Conservation (phyloP, 352 stramenopile species). For the Globisporangium irregulare region DNA sequence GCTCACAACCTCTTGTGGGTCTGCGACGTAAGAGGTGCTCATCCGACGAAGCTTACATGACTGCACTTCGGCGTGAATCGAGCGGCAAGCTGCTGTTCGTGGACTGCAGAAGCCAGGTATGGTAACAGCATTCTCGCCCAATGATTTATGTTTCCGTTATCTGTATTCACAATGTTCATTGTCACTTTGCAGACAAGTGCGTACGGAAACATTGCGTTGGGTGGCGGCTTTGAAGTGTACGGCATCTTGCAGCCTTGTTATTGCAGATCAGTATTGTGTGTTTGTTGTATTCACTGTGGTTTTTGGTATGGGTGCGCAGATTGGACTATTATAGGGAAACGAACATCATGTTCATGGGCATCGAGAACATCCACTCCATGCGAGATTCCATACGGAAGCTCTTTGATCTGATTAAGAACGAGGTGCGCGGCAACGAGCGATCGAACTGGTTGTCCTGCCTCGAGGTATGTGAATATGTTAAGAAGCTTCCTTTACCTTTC, state of each 20-base stretch:
- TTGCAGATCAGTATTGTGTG: background rate
- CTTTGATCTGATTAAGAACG: constrained; percentile 84
- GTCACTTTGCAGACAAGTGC: constrained; percentile 59
- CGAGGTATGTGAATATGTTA: constrained; percentile 36
- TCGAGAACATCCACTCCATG: constrained; percentile 94
- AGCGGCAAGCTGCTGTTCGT: constrained; percentile 69
- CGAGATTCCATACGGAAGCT: constrained; percentile 79
- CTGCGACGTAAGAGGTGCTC: constrained; percentile 90
- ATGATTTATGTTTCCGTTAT: background rate
- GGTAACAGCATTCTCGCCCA: background rate
- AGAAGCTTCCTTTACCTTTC: background rate
- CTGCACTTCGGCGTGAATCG: constrained; percentile 51
- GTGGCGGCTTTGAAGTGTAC: constrained; percentile 85
- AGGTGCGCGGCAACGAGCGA: constrained; percentile 73
- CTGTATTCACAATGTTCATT: background rate
- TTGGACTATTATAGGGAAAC: constrained; percentile 82
- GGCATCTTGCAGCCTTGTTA: constrained; percentile 11
- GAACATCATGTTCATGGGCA: constrained; percentile 83
- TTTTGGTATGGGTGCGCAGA: constrained; percentile 20
- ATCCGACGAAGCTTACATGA: constrained; percentile 88
- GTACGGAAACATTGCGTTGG: constrained; percentile 79
- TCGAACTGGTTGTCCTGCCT: constrained; percentile 80
- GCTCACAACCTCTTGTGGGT: constrained; percentile 93
- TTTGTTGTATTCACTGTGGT: constrained; percentile 13
- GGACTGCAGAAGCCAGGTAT: constrained; percentile 75